Conservation (phyloP, 768 basidiomycete species). For the Erythrobasidium yunnanense region DNA sequence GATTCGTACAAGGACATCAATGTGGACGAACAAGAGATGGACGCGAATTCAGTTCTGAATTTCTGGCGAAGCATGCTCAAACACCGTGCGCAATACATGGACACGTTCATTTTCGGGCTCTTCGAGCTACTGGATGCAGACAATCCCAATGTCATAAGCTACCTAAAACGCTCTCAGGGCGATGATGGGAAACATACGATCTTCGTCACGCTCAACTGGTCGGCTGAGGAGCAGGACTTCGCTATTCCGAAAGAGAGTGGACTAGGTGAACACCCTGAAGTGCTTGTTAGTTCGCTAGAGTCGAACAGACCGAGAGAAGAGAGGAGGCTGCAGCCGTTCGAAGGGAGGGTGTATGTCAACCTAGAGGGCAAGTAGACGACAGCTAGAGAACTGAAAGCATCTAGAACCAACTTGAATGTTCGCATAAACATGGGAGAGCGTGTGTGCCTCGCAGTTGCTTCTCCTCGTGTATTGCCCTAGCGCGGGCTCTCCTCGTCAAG, state of each 20-base stretch:
- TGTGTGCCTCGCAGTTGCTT: too few species aligned
- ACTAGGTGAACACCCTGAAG: background rate
- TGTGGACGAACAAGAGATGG: constrained; percentile 46
- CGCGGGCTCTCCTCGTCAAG: too few species aligned
- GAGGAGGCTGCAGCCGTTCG: background rate
- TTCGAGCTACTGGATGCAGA: constrained; percentile 48
- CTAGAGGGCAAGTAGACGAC: too few species aligned
- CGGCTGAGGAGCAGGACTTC: background rate
- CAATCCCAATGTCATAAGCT: constrained; percentile 52
- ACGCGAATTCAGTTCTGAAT: constrained; percentile 48
- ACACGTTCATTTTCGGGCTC: constrained; percentile 54
- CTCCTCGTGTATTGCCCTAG: too few species aligned
- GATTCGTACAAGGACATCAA: constrained; percentile 31
- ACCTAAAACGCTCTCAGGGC: constrained; percentile 44
- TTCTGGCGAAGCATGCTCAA: constrained; percentile 55
- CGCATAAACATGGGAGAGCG: too few species aligned
- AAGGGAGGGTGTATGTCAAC: constrained; percentile 5
- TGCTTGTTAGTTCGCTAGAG: background rate
- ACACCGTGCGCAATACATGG: constrained; percentile 49
- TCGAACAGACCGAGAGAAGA: background rate
- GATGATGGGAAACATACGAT: constrained; percentile 32
- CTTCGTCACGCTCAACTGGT: constrained; percentile 39
- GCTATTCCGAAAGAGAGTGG: background rate
- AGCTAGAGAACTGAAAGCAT: too few species aligned
- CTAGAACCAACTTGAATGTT: too few species aligned